Evolutionary conservation across 768 basidiomycete species (phyloP), one percentile per base, ranked within the genome.

Genomic region (Hypholoma sublateritium): DNA sequence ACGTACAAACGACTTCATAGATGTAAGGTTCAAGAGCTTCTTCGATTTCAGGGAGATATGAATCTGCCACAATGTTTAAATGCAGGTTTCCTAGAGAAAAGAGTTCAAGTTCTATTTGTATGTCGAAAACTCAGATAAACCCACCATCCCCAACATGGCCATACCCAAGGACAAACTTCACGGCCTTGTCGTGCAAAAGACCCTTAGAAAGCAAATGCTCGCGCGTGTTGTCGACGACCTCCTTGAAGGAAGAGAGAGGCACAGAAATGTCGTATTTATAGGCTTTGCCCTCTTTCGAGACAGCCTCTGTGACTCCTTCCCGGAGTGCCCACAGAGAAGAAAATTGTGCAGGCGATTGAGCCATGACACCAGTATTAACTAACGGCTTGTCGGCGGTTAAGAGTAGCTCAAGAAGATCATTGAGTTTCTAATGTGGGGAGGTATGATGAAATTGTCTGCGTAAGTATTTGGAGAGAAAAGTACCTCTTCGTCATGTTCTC

Each of bases 221-320:
- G 56, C 89, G 78, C 34, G 94, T 88, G 32, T 80, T 72, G 67
- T 97, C 91, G 32, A 98, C 91, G 13, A 96, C 86, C 7, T 81
- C 80, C 73, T 98, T 88, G 81, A 98, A 98, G 59, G 85, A 82
- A 17, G 84, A 80, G 4, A 95, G 78, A 5, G 95, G 95, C 13
- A 98, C 84, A 11, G 92, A 94, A 44, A 99, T 83, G 65, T 97
- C 95, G 68, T 98, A 99, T 75, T 99, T 99, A 78, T 98, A 98
- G 5, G 88, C 86, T 63, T 93, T 94, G 42, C 97, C 97, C 69
- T 93, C 87, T 69, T 98, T 98, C 37, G 91, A 90, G 4, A 91
- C 83, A 4, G 94, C 91, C 70, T 99, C 97, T 1, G 97, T 85
- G 22, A 98, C 80, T 14, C 91, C 87, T 74, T 99, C 97, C 24